A percentile compares a stretch with the other conserved stretches of the same genome.
phyloP scores from a whole-genome alignment of 331 rosid species.

The Stylosanthes scabra region DNA sequence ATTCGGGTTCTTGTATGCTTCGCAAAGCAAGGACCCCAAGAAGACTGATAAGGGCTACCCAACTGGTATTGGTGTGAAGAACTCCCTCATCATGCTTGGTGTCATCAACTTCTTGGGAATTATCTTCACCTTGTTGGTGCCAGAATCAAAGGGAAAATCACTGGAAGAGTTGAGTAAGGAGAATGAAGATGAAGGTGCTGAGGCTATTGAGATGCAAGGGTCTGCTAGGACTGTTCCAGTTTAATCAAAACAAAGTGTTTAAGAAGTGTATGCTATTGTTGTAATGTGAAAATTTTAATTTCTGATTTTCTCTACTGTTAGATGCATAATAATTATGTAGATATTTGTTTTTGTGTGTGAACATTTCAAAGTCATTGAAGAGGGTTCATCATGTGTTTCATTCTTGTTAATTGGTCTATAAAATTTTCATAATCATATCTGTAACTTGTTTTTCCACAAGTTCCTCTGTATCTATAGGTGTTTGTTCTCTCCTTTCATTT shows the following conservation, averaged over 20 bases:
- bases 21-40: slow-evolving; percentile 49
- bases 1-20: slow-evolving; percentile 84
- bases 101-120: slow-evolving; percentile 72
- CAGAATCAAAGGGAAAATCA: slow-evolving; percentile 86
- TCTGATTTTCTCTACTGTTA: slow-evolving; percentile 10
- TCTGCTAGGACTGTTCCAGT: slow-evolving; percentile 56
- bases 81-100: slow-evolving; percentile 74
- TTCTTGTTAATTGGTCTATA: background rate
- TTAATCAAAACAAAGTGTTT: slow-evolving; percentile 24
- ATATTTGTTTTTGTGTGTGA: slow-evolving; percentile 23
- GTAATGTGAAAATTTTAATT: background rate
- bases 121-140: slow-evolving; percentile 71
- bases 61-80: slow-evolving; percentile 74
- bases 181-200: slow-evolving; percentile 50
- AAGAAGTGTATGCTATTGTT: background rate
- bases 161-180: slow-evolving; percentile 91
- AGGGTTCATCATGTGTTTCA: slow-evolving; percentile 1
- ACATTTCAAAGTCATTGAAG: slow-evolving; percentile 7
- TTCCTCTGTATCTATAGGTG: background rate
- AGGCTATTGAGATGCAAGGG: slow-evolving; percentile 15
- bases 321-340: slow-evolving; percentile 9
- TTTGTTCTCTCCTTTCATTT: slow-evolving; percentile 3
- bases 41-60: slow-evolving; percentile 72
- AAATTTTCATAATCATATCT: slow-evolving; percentile 2
- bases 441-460: background rate